These are phyloP conservation scores for Ascochyta fabae DNA, from an alignment of 2,329 filamentous ascomycete genomes.

Conservation along the genomic window DNA sequence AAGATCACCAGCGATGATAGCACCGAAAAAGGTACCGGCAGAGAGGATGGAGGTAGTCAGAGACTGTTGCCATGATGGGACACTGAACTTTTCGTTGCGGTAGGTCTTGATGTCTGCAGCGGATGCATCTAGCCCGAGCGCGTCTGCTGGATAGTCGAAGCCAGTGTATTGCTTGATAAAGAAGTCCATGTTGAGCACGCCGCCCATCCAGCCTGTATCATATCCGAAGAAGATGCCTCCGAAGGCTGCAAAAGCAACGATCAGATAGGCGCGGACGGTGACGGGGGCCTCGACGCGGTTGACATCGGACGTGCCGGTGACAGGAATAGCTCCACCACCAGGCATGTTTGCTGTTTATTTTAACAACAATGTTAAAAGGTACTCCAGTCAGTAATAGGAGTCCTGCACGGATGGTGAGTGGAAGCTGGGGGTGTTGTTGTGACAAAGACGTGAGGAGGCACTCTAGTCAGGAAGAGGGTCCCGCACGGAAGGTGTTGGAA, in stretches of 20 bases:
- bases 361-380: no score
- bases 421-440: background rate
- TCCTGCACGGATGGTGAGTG: no score
- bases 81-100: slow-evolving; percentile 51
- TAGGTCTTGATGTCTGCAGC: slow-evolving; percentile 69
- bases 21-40: slow-evolving; percentile 78
- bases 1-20: slow-evolving; percentile 63
- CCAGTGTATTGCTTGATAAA: slow-evolving; percentile 48
- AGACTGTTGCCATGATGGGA: slow-evolving; percentile 55
- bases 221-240: slow-evolving; percentile 73
- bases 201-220: slow-evolving; percentile 79
- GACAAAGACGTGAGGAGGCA: slow-evolving; percentile 18
- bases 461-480: slow-evolving; percentile 28
- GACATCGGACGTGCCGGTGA: slow-evolving; percentile 56
- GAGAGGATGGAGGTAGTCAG: slow-evolving; percentile 77
- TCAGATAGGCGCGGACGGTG: slow-evolving; percentile 55
- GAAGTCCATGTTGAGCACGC: slow-evolving; percentile 60
- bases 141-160: slow-evolving; percentile 42
- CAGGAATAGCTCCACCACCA: slow-evolving; percentile 45
- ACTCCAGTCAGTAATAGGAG: no score
- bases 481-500: slow-evolving; percentile 28
- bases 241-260: slow-evolving; percentile 58
- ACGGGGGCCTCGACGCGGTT: slow-evolving; percentile 62
- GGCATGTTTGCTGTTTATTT: slow-evolving; percentile 40
- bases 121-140: slow-evolving; percentile 56